Conservation (phyloP, 2,329 filamentous ascomycete species). For the Neurospora sp. region DNA sequence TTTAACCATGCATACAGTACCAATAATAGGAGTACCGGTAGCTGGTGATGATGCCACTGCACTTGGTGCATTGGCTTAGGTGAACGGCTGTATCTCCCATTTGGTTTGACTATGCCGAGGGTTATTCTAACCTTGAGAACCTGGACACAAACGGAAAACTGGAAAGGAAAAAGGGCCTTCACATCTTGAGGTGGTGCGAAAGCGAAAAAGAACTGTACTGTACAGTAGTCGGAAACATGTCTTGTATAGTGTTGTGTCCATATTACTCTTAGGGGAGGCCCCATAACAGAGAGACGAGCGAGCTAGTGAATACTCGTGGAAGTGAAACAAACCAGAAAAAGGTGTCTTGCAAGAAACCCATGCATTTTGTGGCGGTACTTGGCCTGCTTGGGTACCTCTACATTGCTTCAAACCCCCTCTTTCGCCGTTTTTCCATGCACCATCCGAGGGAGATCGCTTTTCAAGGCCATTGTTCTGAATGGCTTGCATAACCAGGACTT, state of each 20-base stretch:
- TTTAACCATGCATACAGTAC: neutral
- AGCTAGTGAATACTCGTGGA: neutral
- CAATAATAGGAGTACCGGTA: neutral
- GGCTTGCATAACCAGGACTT: neutral
- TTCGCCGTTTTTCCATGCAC: neutral
- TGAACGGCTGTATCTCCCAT: neutral
- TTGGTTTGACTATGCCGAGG: neutral
- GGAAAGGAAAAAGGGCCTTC: neutral
- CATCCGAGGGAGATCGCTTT: neutral
- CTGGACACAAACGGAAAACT: neutral
- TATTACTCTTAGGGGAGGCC: neutral
- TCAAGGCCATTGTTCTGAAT: neutral
- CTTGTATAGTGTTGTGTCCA: neutral
- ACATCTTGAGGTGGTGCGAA: neutral
- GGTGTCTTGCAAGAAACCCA: too few species aligned
- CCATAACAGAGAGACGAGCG: neutral
- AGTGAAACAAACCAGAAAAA: neutral
- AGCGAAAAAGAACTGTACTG: neutral
- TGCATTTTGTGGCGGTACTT: too few species aligned
- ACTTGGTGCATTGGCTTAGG: neutral
- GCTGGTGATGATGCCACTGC: neutral
- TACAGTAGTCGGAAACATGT: neutral
- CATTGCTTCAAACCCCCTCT: neutral
- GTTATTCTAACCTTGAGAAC: neutral
- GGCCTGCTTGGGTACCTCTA: too few species aligned